Percentiles rank a stretch among this genome's conserved stretches.
These are phyloP conservation scores for Boechera stricta DNA, from an alignment of 345 rosid genomes.

Conservation along the genomic window DNA sequence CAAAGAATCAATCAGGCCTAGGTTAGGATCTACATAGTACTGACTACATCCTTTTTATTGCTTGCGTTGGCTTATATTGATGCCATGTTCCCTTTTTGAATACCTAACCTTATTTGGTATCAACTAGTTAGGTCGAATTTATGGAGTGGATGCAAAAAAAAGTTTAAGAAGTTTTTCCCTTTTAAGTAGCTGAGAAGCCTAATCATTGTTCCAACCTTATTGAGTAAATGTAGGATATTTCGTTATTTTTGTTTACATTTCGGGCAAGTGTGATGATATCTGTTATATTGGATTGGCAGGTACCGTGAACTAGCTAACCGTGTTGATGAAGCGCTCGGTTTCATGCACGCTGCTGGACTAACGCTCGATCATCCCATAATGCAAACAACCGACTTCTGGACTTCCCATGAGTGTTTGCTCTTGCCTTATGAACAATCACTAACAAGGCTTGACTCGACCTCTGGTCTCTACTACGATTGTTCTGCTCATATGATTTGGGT, in stretches of 20 bases:
- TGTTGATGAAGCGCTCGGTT: slow-evolving; percentile 83
- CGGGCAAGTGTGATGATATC: slow-evolving; percentile 4
- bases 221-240: neutral
- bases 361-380: slow-evolving; percentile 77
- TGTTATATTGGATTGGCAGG: slow-evolving; percentile 46
- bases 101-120: slow-evolving; percentile 34
- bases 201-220: slow-evolving; percentile 14
- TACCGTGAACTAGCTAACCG: slow-evolving; percentile 71
- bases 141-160: neutral
- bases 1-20: slow-evolving; percentile 1
- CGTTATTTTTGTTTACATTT: slow-evolving; percentile 12
- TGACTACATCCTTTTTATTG: neutral
- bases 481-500: slow-evolving; percentile 82
- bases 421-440: slow-evolving; percentile 77
- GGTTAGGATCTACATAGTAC: neutral
- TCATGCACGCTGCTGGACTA: slow-evolving; percentile 79
- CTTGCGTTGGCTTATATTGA: slow-evolving; percentile 33
- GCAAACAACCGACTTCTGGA: slow-evolving; percentile 81
- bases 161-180: neutral
- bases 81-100: slow-evolving; percentile 17
- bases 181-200: slow-evolving; percentile 23
- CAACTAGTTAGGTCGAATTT: slow-evolving; percentile 24
- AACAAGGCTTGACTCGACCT: slow-evolving; percentile 72
- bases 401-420: slow-evolving; percentile 79
- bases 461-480: slow-evolving; percentile 75